Conservation (phyloP, 192 early-diverging fungal genomes). For the Endogone sp. region DNA sequence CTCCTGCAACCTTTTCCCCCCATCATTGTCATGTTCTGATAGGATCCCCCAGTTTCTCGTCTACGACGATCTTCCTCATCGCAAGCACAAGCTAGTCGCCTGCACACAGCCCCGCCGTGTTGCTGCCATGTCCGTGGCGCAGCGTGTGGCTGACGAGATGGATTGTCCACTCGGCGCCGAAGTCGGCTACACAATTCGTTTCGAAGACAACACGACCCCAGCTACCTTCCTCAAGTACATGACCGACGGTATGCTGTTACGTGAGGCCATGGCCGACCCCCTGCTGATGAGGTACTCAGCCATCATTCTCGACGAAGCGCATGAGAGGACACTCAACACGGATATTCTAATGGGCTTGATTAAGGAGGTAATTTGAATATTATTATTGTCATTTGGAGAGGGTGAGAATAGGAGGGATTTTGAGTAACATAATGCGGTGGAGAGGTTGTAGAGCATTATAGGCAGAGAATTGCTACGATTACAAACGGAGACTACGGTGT, state of each 20-base stretch:
- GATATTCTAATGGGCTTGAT: constrained; percentile 99
- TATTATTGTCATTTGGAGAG: neutral
- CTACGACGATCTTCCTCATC: constrained; percentile 86
- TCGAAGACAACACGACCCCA: constrained; percentile 89
- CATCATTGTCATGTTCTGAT: neutral
- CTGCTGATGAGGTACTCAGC: constrained; percentile 84
- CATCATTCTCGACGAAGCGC: constrained; percentile 97
- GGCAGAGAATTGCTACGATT: too few species aligned
- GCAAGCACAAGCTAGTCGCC: constrained; percentile 88
- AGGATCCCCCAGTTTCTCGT: constrained; percentile 96
- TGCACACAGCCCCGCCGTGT: constrained; percentile 99
- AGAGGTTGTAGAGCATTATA: too few species aligned
- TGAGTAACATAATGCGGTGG: too few species aligned
- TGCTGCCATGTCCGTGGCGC: constrained; percentile 99
- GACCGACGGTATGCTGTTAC: constrained; percentile 99
- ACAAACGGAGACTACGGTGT: too few species aligned
- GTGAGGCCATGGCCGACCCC: constrained; percentile 97
- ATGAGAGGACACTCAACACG: constrained; percentile 94
- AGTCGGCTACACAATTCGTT: constrained; percentile 98
- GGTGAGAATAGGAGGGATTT: too few species aligned
- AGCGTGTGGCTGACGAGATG: constrained; percentile 97
- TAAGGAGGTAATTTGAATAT: constrained; percentile 62
- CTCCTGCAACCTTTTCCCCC: neutral
- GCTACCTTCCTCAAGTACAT: constrained; percentile 93
- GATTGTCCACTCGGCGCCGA: constrained; percentile 90